phyloP scores from a whole-genome alignment of 768 basidiomycete species.

The Rhodotorula babjevae region DNA sequence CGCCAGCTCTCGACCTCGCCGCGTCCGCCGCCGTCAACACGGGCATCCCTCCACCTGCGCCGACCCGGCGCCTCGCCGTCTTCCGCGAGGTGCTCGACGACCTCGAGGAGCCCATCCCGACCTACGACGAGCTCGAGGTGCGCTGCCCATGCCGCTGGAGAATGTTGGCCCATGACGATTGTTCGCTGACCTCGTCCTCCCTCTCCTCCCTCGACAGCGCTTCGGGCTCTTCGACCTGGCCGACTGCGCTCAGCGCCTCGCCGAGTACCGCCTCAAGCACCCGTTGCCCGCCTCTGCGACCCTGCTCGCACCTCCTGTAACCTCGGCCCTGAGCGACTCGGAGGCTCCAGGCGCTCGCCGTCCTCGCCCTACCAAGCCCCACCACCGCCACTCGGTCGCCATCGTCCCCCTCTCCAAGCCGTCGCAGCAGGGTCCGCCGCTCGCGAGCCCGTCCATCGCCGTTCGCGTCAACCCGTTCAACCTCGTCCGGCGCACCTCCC shows the following conservation, averaged over 20 bases:
- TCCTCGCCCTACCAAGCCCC: neutral
- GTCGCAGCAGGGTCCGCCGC: neutral
- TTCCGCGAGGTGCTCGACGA: conserved; percentile 10
- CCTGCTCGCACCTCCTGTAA: rapidly evolving
- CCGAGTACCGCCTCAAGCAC: conserved; percentile 17
- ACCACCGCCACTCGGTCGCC: conserved; percentile 22
- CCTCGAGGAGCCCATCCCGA: neutral
- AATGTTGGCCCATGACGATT: neutral
- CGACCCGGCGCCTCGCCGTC: neutral
- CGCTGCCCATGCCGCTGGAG: neutral
- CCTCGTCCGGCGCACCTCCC: conserved; percentile 4
- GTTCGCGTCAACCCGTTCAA: conserved; percentile 9
- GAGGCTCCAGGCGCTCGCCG: neutral
- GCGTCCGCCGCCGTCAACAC: no score
- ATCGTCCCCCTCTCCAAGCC: neutral
- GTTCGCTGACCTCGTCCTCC: neutral
- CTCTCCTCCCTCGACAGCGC: neutral
- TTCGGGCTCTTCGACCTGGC: conserved; percentile 25
- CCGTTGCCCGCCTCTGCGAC: neutral
- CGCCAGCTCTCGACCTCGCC: no score
- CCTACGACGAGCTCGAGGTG: conserved; percentile 12
- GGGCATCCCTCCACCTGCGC: no score
- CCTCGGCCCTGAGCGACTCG: neutral
- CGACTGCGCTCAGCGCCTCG: conserved; percentile 2
- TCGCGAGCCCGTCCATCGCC: neutral